Conservation (phyloP, 2,329 filamentous ascomycete genomes). For the Talaromyces sp. region DNA sequence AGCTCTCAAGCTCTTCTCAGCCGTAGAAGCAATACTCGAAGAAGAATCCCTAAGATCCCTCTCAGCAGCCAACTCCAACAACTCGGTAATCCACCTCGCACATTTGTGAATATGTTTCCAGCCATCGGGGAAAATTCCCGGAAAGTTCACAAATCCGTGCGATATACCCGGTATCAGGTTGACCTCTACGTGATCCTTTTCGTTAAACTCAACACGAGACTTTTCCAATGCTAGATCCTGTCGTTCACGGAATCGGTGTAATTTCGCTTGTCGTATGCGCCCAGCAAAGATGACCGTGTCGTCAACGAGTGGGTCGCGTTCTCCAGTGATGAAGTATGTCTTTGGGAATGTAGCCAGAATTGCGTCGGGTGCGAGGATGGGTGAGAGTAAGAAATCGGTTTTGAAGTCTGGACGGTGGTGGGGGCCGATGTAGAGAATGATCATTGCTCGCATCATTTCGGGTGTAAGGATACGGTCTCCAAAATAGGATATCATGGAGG, state of each 20-base stretch:
- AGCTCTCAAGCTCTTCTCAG: not conserved
- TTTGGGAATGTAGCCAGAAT: conserved; percentile 86
- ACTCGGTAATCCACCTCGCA: conserved; percentile 74
- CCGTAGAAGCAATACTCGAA: conserved; percentile 16
- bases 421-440: conserved; percentile 92
- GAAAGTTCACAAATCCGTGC: conserved; percentile 93
- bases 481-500: conserved; percentile 97
- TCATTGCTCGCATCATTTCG: conserved; percentile 99
- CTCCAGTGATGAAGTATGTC: conserved; percentile 89
- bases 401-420: conserved; percentile 90
- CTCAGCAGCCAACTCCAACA: conserved; percentile 51
- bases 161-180: conserved; percentile 81
- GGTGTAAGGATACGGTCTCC: conserved; percentile 92
- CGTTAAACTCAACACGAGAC: conserved; percentile 59
- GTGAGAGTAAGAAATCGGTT: conserved; percentile 85
- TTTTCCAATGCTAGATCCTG: conserved; percentile 56
- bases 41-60: conserved; percentile 21
- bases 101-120: conserved; percentile 83
- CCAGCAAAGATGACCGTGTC: conserved; percentile 97
- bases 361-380: conserved; percentile 80
- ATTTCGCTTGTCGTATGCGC: conserved; percentile 73
- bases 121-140: conserved; percentile 78
- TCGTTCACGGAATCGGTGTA: conserved; percentile 53
- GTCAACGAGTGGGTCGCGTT: conserved; percentile 91
- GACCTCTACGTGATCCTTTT: conserved; percentile 75